phyloP scores from a whole-genome alignment of 2,329 filamentous ascomycete species.

The Ilyonectria destructans region DNA sequence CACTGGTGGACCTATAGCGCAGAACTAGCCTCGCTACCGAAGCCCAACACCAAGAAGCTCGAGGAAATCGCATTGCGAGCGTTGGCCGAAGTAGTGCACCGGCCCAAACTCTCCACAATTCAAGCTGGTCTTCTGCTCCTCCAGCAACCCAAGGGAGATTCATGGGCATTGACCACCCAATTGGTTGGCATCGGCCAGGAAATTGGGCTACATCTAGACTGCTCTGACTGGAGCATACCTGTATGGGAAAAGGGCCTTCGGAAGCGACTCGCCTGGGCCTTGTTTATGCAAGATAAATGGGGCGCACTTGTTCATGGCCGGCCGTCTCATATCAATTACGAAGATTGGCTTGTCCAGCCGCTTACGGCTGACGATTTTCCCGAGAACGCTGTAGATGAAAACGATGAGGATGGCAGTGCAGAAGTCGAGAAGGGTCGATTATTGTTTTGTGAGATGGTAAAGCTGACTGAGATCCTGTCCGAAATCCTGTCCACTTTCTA shows the following conservation, averaged over 20 bases:
- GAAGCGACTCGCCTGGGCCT: conserved; percentile 71
- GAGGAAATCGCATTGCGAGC: conserved; percentile 55
- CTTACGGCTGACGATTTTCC: conserved; percentile 45
- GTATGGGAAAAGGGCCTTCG: conserved; percentile 69
- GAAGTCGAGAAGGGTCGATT: conserved; percentile 58
- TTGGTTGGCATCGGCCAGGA: conserved; percentile 65
- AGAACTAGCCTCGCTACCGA: conserved; percentile 46
- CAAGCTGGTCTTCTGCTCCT: conserved; percentile 63
- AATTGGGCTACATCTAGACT: conserved; percentile 68
- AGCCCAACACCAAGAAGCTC: conserved; percentile 56
- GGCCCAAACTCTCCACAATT: conserved; percentile 61
- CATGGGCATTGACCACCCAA: conserved; percentile 58
- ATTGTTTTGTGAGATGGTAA: conserved; percentile 62
- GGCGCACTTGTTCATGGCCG: conserved; percentile 68
- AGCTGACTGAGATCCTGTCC: conserved; percentile 61
- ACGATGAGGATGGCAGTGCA: conserved; percentile 52
- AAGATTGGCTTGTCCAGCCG: conserved; percentile 66
- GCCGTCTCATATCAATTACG: conserved; percentile 64
- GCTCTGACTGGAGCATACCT: conserved; percentile 68
- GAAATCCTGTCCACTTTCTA: conserved; percentile 57
- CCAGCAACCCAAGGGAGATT: conserved; percentile 50
- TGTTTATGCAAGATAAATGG: conserved; percentile 73
- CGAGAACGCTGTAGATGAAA: conserved; percentile 46
- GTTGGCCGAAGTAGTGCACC: conserved; percentile 54
- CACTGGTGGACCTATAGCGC: conserved; percentile 55